Percentiles rank a stretch among this genome's conserved stretches.
Evolutionary conservation across 306 rosid species (phyloP).

Genomic region (Sesbania bispinosa): DNA sequence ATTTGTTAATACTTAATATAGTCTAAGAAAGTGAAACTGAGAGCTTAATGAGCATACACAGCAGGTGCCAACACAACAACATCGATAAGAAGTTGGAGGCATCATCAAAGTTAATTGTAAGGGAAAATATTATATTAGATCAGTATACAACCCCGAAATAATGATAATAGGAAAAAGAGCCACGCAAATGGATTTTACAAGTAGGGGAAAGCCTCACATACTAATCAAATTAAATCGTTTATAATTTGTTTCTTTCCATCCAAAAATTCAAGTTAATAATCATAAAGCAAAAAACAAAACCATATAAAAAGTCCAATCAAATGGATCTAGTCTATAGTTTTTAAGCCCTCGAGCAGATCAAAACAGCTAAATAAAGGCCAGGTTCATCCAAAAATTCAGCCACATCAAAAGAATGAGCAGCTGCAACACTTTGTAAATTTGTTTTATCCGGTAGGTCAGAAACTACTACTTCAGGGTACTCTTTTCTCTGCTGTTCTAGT

Average conservation of each 20-base stretch:
- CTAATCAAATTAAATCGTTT: not conserved
- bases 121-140: not conserved
- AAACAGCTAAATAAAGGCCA: slow-evolving; percentile 67
- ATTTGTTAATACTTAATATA: too few relatives aligned
- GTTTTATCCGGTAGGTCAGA: slow-evolving; percentile 71
- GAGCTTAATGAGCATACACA: not conserved
- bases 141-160: not conserved
- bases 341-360: slow-evolving; percentile 39
- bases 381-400: slow-evolving; percentile 66
- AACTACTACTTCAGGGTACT: slow-evolving; percentile 52
- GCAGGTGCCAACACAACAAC: not conserved
- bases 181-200: not conserved
- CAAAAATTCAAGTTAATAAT: slow-evolving; percentile 1
- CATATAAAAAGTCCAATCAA: slow-evolving; percentile 11
- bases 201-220: not conserved
- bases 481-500: slow-evolving; percentile 55
- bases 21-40: too few relatives aligned
- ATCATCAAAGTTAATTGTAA: not conserved
- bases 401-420: slow-evolving; percentile 53
- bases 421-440: slow-evolving; percentile 53
- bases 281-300: slow-evolving; percentile 5
- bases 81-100: not conserved
- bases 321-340: slow-evolving; percentile 11
- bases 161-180: not conserved
- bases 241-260: not conserved